Conservation (phyloP, 2,329 filamentous ascomycete genomes). For the Monilinia vaccinii-corymbosi region DNA sequence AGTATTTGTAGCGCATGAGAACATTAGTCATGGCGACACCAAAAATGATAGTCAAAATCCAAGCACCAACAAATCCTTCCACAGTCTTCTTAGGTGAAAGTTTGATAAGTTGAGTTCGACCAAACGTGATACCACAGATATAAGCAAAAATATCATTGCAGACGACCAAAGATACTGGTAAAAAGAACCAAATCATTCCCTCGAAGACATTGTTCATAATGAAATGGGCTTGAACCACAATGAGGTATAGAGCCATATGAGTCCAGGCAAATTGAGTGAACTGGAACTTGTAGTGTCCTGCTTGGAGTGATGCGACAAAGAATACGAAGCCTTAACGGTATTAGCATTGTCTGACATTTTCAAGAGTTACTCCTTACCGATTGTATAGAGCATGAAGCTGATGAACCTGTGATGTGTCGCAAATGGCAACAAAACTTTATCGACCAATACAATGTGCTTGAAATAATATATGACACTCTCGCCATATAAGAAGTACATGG, state of each 20-base stretch:
- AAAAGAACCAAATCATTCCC: conserved; percentile 99
- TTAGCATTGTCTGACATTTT: conserved; percentile 23
- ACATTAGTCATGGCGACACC: conserved; percentile 74
- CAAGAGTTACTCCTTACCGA: conserved; percentile 52
- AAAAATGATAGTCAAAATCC: conserved; percentile 88
- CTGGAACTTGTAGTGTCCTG: conserved; percentile 95
- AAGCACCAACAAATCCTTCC: conserved; percentile 92
- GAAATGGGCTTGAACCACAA: conserved; percentile 96
- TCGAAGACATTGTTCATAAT: conserved; percentile 99
- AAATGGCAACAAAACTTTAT: conserved; percentile 83
- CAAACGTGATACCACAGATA: conserved; percentile 93
- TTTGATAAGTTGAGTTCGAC: conserved; percentile 93
- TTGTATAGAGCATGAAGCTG: conserved; percentile 95
- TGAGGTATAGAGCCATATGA: conserved; percentile 96
- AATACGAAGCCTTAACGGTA: conserved; percentile 74
- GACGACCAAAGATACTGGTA: conserved; percentile 89
- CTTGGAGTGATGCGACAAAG: conserved; percentile 90
- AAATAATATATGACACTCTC: conserved; percentile 99
- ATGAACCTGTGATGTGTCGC: conserved; percentile 98
- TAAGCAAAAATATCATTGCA: conserved; percentile 99
- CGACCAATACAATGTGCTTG: conserved; percentile 94
- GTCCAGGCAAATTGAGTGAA: conserved; percentile 99
- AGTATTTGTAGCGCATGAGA: conserved; percentile 87
- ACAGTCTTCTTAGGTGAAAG: conserved; percentile 98
- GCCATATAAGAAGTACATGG: conserved; percentile 98